Percentiles rank a stretch among this genome's conserved stretches.
Evolutionary conservation across 441 rosid genomes (phyloP).

Genomic region (Macaranga tanarius): DNA sequence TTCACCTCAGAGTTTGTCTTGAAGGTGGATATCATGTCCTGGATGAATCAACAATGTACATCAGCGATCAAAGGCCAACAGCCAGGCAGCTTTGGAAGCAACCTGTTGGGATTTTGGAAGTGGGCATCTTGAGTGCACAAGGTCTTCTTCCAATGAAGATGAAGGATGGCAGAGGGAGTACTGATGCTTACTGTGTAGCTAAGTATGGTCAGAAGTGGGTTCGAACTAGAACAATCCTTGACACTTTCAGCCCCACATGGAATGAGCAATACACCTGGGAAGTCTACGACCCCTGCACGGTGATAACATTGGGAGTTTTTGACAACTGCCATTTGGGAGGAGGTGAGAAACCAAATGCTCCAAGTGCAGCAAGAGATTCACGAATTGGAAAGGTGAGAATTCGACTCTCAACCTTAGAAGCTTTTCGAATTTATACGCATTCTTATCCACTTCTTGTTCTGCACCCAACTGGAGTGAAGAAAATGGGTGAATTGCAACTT

Average conservation of each 20-base stretch:
- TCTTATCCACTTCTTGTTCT: slow-evolving; percentile 83
- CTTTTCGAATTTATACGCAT: slow-evolving; percentile 79
- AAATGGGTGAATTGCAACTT: slow-evolving; percentile 82
- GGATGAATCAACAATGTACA: slow-evolving; percentile 90
- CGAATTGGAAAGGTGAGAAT: slow-evolving; percentile 85
- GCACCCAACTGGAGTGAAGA: slow-evolving; percentile 72
- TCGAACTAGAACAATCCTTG: slow-evolving; percentile 77
- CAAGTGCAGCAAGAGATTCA: slow-evolving; percentile 38
- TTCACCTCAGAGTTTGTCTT: slow-evolving; percentile 73
- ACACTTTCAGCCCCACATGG: slow-evolving; percentile 74
- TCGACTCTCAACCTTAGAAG: slow-evolving; percentile 76
- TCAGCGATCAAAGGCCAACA: slow-evolving; percentile 82
- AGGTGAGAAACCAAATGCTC: slow-evolving; percentile 45
- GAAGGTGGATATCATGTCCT: slow-evolving; percentile 96
- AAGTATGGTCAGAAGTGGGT: slow-evolving; percentile 98
- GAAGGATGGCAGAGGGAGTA: slow-evolving; percentile 69
- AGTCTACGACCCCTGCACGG: slow-evolving; percentile 89
- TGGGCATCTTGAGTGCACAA: slow-evolving; percentile 77
- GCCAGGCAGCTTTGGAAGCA: slow-evolving; percentile 85
- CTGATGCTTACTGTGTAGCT: slow-evolving; percentile 92
- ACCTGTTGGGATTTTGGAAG: slow-evolving; percentile 72
- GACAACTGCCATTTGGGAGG: slow-evolving; percentile 73
- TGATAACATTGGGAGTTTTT: slow-evolving; percentile 79
- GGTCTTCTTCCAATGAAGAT: slow-evolving; percentile 78
- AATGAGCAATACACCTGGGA: slow-evolving; percentile 98